A percentile compares a stretch with the other conserved stretches of the same genome.
phyloP scores from a whole-genome alignment of 1,139 yeast species.

The Pichia sp. region DNA sequence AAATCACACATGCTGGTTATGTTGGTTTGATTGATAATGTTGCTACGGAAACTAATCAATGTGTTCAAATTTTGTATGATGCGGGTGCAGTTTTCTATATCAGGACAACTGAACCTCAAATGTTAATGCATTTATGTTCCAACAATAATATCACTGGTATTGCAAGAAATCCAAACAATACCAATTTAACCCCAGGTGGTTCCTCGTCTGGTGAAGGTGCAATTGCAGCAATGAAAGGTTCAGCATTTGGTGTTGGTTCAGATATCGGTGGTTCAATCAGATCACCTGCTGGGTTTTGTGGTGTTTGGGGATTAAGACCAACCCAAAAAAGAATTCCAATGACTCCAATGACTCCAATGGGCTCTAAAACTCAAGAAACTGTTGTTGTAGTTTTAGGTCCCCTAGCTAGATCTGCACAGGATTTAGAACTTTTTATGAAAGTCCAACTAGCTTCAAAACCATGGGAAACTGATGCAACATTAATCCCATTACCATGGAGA shows the following conservation, averaged over 20 bases:
- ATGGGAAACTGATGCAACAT: conserved; percentile 56
- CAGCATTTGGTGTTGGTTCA: conserved; percentile 59
- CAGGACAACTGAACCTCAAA: conserved; percentile 38
- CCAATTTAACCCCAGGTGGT: conserved; percentile 51
- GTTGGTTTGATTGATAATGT: conserved; percentile 41
- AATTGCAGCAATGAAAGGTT: conserved; percentile 55
- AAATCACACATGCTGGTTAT: conserved; percentile 49
- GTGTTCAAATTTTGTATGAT: conserved; percentile 39
- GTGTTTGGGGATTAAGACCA: conserved; percentile 35
- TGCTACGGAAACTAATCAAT: conserved; percentile 36
- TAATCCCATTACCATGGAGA: conserved; percentile 59
- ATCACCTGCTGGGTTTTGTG: conserved; percentile 36
- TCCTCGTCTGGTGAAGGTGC: conserved; percentile 75
- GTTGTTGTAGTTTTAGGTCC: conserved; percentile 25
- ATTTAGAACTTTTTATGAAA: conserved; percentile 46
- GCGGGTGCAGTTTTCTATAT: conserved; percentile 49
- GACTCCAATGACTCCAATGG: conserved; percentile 43
- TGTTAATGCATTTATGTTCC: conserved; percentile 45
- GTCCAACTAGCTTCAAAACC: conserved; percentile 52
- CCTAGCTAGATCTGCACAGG: conserved; percentile 37
- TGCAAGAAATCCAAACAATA: conserved; percentile 44
- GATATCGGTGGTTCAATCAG: conserved; percentile 41
- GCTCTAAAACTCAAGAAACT: conserved; percentile 19
- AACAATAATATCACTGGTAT: conserved; percentile 41
- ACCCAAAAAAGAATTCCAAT: conserved; percentile 35